Percentiles rank a stretch among this genome's conserved stretches.
phyloP scores from a whole-genome alignment of 306 rosid species.

The Citrullus amarus region DNA sequence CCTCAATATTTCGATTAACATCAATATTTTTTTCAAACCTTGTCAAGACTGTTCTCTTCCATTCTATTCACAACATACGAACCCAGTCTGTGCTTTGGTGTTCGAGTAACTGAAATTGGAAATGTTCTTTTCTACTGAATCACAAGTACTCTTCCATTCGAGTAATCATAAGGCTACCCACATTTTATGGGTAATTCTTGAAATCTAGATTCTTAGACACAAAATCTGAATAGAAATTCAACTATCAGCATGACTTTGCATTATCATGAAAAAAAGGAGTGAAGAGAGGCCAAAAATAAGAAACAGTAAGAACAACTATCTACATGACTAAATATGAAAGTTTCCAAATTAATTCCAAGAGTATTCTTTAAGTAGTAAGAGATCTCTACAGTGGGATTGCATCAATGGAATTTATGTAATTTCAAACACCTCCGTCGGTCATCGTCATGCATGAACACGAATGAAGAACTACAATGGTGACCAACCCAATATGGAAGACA shows the following conservation, averaged over 20 bases:
- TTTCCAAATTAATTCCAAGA: neutral
- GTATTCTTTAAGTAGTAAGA: neutral
- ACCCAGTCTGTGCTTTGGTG: neutral
- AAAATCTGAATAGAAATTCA: neutral
- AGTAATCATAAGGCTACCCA: neutral
- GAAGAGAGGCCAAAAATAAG: neutral
- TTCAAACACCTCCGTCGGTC: neutral
- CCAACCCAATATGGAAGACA: neutral
- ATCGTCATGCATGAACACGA: neutral
- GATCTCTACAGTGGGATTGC: neutral
- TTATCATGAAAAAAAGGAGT: neutral
- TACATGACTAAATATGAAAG: neutral
- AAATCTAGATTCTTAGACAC: neutral
- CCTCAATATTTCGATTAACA: too few species aligned
- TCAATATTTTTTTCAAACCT: too few species aligned
- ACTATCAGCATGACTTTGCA: neutral
- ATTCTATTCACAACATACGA: neutral
- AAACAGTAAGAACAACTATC: neutral
- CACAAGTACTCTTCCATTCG: neutral
- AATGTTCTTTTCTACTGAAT: neutral
- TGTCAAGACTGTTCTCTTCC: neutral
- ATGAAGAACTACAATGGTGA: neutral
- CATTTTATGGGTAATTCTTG: neutral
- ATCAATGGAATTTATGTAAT: neutral
- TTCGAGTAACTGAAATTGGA: neutral